These are phyloP conservation scores for Taiozyma sp. DNA, from an alignment of 1,139 yeast species.

Conservation along the genomic window DNA sequence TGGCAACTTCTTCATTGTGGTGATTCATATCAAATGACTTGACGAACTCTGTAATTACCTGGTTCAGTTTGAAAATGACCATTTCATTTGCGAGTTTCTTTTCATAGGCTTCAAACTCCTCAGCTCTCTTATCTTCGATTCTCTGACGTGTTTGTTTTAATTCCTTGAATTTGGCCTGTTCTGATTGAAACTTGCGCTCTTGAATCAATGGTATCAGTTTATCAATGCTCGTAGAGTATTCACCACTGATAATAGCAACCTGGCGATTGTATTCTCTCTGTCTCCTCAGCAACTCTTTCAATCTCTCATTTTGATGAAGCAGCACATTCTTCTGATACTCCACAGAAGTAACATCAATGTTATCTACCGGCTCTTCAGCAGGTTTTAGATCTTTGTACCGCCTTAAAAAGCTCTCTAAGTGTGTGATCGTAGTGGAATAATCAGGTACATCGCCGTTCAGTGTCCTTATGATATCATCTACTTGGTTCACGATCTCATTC, in stretches of 20 bases:
- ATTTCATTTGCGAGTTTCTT: conserved; percentile 10
- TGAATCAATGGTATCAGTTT: conserved; percentile 7
- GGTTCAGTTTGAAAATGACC: conserved; percentile 6
- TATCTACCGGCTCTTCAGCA: neutral
- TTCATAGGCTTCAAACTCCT: conserved; percentile 12
- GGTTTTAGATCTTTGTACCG: neutral
- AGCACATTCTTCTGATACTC: conserved; percentile 7
- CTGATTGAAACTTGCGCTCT: conserved; percentile 4
- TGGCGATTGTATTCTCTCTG: conserved; percentile 9
- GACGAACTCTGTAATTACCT: conserved; percentile 10
- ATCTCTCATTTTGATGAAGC: conserved; percentile 12
- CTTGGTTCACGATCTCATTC: conserved; percentile 9
- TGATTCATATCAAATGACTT: conserved; percentile 6
- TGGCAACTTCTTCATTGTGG: conserved; percentile 1
- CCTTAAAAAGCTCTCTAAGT: conserved; percentile 10
- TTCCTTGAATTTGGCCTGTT: conserved; percentile 2
- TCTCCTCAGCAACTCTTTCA: conserved; percentile 10
- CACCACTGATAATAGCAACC: conserved; percentile 7
- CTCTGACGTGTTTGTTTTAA: conserved; percentile 1
- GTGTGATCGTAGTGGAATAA: conserved; percentile 4
- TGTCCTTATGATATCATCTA: conserved; percentile 14
- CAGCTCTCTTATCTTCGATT: conserved; percentile 5
- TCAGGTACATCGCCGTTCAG: conserved; percentile 12
- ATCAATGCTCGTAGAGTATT: conserved; percentile 14
- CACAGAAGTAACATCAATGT: neutral